Evolutionary conservation across 768 basidiomycete species (phyloP).

Genomic region (Boletales sp.): DNA sequence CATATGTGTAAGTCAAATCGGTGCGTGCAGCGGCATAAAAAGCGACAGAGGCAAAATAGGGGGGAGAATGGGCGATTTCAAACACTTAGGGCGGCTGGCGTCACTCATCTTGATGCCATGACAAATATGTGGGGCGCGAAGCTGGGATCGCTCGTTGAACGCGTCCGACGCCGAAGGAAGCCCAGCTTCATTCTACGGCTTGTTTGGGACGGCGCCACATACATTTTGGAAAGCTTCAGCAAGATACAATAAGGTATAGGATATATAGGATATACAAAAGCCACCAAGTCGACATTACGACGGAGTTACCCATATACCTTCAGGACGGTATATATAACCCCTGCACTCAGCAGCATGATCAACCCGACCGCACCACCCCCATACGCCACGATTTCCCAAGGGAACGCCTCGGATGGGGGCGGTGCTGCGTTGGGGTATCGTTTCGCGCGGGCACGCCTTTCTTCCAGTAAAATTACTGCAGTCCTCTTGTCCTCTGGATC

Average conservation of each 20-base stretch:
- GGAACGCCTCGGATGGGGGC: slow-evolving; percentile 11
- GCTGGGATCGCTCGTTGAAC: no score
- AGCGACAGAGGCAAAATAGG: no score
- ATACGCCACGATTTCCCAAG: slow-evolving; percentile 31
- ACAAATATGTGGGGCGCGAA: no score
- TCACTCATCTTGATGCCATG: no score
- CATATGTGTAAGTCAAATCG: no score
- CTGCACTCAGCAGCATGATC: slow-evolving; percentile 24
- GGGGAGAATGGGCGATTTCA: no score
- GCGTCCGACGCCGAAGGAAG: no score
- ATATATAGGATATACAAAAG: not conserved
- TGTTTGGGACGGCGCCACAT: no score
- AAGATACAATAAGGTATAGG: not conserved
- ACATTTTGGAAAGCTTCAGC: not conserved
- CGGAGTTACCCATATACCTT: slow-evolving; percentile 19
- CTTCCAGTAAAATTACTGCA: slow-evolving; percentile 42
- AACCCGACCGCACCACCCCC: slow-evolving; percentile 25
- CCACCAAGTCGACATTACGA: no score
- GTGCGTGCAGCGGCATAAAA: no score
- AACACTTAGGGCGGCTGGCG: no score
- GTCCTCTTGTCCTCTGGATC: slow-evolving; percentile 57
- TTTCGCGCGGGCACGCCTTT: slow-evolving; percentile 38
- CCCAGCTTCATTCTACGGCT: no score
- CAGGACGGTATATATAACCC: slow-evolving; percentile 22
- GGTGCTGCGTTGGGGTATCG: slow-evolving; percentile 9